Conservation (phyloP, 148 eudicot genomes). For the Fagopyrum esculentum region DNA sequence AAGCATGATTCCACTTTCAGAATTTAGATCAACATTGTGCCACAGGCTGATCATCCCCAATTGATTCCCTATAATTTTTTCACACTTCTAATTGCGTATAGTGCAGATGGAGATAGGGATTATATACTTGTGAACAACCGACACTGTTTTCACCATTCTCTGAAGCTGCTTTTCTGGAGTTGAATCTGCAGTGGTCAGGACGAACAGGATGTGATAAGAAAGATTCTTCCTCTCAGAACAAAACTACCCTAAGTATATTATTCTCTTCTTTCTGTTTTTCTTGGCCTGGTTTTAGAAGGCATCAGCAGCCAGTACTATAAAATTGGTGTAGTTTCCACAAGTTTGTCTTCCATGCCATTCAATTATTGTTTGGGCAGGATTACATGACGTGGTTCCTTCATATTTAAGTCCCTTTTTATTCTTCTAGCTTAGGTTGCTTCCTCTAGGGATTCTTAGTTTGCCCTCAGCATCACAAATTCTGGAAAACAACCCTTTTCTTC, state of each 20-base stretch:
- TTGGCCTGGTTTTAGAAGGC: not conserved
- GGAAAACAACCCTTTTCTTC: not conserved
- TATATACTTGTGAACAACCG: not conserved
- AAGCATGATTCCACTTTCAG: not conserved
- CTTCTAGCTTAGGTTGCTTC: not conserved
- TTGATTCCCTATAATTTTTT: not conserved
- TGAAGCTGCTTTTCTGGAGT: slow-evolving; percentile 5
- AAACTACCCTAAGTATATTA: not conserved
- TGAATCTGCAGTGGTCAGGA: not conserved
- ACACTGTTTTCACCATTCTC: slow-evolving; percentile 12
- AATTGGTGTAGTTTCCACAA: not conserved
- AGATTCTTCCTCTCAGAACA: not conserved
- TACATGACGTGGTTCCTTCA: not conserved
- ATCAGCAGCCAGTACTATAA: not conserved
- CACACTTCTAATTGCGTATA: not conserved
- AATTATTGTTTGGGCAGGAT: not conserved
- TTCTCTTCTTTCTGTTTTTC: not conserved
- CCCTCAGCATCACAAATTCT: not conserved
- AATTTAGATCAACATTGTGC: not conserved
- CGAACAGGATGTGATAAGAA: not conserved
- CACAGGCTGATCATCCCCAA: not conserved
- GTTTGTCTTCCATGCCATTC: not conserved
- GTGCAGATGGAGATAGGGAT: slow-evolving; percentile 12
- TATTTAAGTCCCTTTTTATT: no score
- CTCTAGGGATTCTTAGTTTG: not conserved